These are phyloP conservation scores for Phoma sp. DNA, from an alignment of 2,329 filamentous ascomycete species.

Conservation along the genomic window DNA sequence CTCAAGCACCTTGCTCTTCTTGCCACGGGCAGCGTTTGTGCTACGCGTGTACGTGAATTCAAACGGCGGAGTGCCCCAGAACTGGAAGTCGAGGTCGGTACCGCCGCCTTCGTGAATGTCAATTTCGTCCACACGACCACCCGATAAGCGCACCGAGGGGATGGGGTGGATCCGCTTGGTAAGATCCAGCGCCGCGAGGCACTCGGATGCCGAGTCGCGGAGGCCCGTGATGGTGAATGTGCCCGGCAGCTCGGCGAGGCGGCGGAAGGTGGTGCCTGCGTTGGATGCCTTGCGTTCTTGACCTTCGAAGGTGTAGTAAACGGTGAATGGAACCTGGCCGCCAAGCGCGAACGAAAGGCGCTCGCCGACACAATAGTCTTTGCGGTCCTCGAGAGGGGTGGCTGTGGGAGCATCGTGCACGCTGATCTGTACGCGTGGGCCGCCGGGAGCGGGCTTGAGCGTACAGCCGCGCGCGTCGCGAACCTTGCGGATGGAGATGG, in stretches of 20 bases:
- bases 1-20: slow-evolving; percentile 76
- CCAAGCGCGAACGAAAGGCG: slow-evolving; percentile 90
- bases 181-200: slow-evolving; percentile 78
- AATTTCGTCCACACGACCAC: slow-evolving; percentile 77
- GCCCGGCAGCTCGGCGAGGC: slow-evolving; percentile 89
- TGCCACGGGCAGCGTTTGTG: slow-evolving; percentile 72
- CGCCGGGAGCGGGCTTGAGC: slow-evolving; percentile 68
- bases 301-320: slow-evolving; percentile 88
- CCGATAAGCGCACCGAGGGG: slow-evolving; percentile 87
- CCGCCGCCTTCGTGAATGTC: slow-evolving; percentile 98
- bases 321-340: slow-evolving; percentile 88
- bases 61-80: slow-evolving; percentile 93
- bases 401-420: slow-evolving; percentile 94
- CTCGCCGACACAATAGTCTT: slow-evolving; percentile 94
- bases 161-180: slow-evolving; percentile 87
- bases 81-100: slow-evolving; percentile 92
- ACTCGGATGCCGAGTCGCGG: slow-evolving; percentile 86
- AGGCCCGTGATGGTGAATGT: slow-evolving; percentile 86
- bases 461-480: slow-evolving; percentile 87
- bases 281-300: slow-evolving; percentile 79
- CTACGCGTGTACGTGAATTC: slow-evolving; percentile 97
- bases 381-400: slow-evolving; percentile 80
- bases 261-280: slow-evolving; percentile 82
- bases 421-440: slow-evolving; percentile 83
- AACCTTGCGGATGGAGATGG: slow-evolving; percentile 87